Evolutionary conservation across 2,329 filamentous ascomycete species (phyloP), one percentile per base, ranked within the genome.

Genomic region (Colletotrichum godetiae): DNA sequence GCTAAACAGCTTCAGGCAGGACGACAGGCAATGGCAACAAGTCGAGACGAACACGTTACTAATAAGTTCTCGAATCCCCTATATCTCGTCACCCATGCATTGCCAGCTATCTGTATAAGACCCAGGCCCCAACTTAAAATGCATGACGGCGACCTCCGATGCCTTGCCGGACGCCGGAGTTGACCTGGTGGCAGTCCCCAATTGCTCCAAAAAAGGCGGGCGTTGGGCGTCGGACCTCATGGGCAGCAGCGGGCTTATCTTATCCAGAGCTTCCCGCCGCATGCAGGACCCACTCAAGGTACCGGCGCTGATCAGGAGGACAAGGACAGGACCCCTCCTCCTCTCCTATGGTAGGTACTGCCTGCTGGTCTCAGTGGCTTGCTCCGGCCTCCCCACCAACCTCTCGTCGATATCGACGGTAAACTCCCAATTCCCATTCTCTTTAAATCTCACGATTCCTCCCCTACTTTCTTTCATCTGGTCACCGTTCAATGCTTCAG

Each of bases 301-400:
- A 68, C 62, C 68, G 67, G 35, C 59, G 68, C 68, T 67, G 72
- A 68, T 74, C 72, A 74, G 68, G 62, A 74, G 72, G 72, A 67
- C 72, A 67, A 69, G 66, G 68, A 31, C 15, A 63, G 53, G 72
- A 72, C 72, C 67, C 71, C 67, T 71, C 67, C 55, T 53, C 42
- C 42, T 42, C 24, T 33, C 58, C 33, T 35, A 11, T 10, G 33
- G 33, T 35, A 35, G 33, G 33, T 22, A 49, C 15, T n/a, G 42
- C 37, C 37, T 49, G 8, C 7, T 49, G 42, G 15, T n/a, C 42
- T 22, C 19, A 49, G 19, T 15, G 27, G 63, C 69, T 46, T 59
- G 27, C 57, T 49, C 46, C 61, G 35, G 22, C 61, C 61, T 19
- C 10, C 2, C 64, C n/a, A 56, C 37, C 49, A 74, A 59, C 72